Percentiles rank a stretch among this genome's conserved stretches.
phyloP scores from a whole-genome alignment of 1,139 yeast genomes.

The Lodderomyces orthopsilosis region DNA sequence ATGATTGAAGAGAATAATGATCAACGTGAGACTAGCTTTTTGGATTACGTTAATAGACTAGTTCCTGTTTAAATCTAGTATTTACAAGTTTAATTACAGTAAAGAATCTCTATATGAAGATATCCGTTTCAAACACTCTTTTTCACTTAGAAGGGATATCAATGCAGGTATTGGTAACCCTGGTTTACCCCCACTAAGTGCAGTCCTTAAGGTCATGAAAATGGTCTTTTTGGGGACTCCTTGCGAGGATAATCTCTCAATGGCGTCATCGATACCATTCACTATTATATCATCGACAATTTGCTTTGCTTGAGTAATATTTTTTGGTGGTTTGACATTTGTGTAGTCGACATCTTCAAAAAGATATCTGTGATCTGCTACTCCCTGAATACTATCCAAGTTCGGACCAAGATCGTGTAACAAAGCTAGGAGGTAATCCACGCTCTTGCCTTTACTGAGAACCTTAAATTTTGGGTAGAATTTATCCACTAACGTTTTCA shows the following conservation, averaged over 20 bases:
- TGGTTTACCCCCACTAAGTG: constrained; percentile 68
- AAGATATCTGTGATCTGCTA: constrained; percentile 49
- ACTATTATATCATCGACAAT: constrained; percentile 9
- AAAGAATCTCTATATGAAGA: constrained; percentile 17
- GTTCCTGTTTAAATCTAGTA: neutral
- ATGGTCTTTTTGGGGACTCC: constrained; percentile 48
- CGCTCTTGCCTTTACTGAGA: constrained; percentile 16
- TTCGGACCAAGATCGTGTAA: constrained; percentile 30
- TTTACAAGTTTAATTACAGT: constrained; percentile 1
- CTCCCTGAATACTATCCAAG: constrained; percentile 47
- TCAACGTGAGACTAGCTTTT: constrained; percentile 22
- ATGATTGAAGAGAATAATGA: constrained; percentile 21
- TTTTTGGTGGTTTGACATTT: constrained; percentile 13
- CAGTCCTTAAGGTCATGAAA: constrained; percentile 63
- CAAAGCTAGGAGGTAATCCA: constrained; percentile 18
- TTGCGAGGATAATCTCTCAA: constrained; percentile 13
- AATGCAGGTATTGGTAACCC: constrained; percentile 69
- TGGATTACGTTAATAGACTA: constrained; percentile 27
- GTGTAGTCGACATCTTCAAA: constrained; percentile 40
- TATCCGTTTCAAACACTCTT: constrained; percentile 41
- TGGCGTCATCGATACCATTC: constrained; percentile 16
- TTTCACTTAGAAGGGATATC: constrained; percentile 53
- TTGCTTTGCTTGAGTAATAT: constrained; percentile 4
- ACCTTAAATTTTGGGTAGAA: constrained; percentile 21
- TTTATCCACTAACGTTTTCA: constrained; percentile 32